A percentile compares a stretch with the other conserved stretches of the same genome.
Conservation (phyloP, 2,329 filamentous ascomycete species). For the Fusarium sp. region DNA sequence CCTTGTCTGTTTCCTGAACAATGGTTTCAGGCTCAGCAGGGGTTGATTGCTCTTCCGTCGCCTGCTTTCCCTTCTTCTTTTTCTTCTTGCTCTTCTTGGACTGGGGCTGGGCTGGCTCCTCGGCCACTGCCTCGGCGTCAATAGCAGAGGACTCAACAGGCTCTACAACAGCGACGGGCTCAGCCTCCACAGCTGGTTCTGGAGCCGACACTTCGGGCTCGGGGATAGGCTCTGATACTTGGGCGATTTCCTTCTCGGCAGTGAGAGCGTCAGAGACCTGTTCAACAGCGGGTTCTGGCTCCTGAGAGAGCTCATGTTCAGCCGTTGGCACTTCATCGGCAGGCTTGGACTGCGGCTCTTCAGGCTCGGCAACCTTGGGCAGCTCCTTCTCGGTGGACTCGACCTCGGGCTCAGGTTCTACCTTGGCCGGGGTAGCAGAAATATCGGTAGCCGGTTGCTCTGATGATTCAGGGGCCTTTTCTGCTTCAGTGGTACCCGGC, state of each 20-base stretch:
- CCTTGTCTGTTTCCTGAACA: constrained; percentile 17
- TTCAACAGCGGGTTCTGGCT: background rate
- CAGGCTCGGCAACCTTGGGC: background rate
- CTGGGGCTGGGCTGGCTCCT: constrained; percentile 15
- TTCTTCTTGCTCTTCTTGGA: constrained; percentile 42
- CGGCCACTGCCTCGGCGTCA: constrained; percentile 1
- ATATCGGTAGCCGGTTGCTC: background rate
- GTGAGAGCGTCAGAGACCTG: constrained; percentile 1
- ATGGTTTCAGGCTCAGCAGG: constrained; percentile 3
- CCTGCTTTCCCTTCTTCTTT: constrained; percentile 43
- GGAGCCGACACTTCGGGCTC: constrained; percentile 16
- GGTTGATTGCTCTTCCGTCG: constrained; percentile 14
- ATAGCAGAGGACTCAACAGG: constrained; percentile 19
- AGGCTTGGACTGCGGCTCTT: constrained; percentile 2
- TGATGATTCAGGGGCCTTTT: constrained; percentile 1
- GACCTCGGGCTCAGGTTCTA: constrained; percentile 3
- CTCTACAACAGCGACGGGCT: constrained; percentile 12
- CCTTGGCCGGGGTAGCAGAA: background rate
- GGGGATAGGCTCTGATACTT: background rate
- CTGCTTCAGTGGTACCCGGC: background rate
- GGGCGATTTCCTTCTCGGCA: background rate
- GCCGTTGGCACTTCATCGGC: background rate
- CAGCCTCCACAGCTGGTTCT: constrained; percentile 4
- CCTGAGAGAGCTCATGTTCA: background rate
- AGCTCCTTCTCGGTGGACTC: background rate